Percentiles rank a stretch among this genome's conserved stretches.
Evolutionary conservation across 805 yeast species (phyloP).

Genomic region (Candida nemodendra): DNA sequence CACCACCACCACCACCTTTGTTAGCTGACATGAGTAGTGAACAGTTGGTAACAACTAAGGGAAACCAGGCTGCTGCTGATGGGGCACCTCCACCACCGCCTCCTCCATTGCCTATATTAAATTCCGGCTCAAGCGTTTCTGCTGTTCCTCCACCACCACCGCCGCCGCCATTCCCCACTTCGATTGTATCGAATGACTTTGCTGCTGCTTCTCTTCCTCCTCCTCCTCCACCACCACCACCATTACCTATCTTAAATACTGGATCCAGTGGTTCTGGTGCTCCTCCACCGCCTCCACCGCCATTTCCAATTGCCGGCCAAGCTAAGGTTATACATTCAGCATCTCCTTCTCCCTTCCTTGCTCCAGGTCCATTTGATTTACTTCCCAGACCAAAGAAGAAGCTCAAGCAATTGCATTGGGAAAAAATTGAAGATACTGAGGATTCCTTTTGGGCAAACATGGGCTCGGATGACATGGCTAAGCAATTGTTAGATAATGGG

Average conservation of each 20-base stretch:
- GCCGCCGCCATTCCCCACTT: constrained; percentile 15
- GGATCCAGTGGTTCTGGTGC: constrained; percentile 17
- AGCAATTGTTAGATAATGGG: constrained; percentile 70
- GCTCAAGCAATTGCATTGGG: constrained; percentile 97
- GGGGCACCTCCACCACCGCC: constrained; percentile 27
- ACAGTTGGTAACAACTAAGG: neutral
- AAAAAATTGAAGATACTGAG: constrained; percentile 78
- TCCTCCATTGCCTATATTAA: constrained; percentile 28
- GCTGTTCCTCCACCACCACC: constrained; percentile 28
- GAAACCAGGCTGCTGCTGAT: neutral
- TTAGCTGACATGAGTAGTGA: neutral
- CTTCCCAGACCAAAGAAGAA: constrained; percentile 71
- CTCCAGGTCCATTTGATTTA: constrained; percentile 41
- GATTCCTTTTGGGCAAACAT: constrained; percentile 83
- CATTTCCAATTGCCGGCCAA: constrained; percentile 19
- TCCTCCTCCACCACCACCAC: constrained; percentile 29
- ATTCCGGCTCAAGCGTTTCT: constrained; percentile 5
- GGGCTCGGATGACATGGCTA: constrained; percentile 57
- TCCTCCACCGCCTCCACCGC: constrained; percentile 35
- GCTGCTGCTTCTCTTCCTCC: constrained; percentile 3
- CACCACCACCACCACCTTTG: constrained; percentile 3
- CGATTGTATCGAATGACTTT: constrained; percentile 16
- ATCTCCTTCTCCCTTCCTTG: constrained; percentile 24
- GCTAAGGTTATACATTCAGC: constrained; percentile 6
- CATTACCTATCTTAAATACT: constrained; percentile 29